phyloP scores from a whole-genome alignment of 306 rosid genomes.

The Cucurbita moschata region DNA sequence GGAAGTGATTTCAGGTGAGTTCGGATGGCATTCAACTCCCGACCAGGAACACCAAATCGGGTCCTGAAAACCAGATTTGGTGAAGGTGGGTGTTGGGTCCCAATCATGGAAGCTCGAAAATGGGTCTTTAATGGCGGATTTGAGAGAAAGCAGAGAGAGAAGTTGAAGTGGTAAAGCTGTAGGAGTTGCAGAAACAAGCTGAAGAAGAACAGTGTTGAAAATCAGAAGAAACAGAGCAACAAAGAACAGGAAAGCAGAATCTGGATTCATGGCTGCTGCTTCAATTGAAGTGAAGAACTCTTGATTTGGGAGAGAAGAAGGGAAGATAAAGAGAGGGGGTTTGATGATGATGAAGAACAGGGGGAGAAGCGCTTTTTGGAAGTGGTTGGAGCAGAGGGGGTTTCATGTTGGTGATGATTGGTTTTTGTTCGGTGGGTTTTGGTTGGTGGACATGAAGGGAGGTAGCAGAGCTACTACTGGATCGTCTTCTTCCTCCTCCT shows the following conservation, averaged over 20 bases:
- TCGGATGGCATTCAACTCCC: constrained; percentile 60
- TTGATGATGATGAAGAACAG: constrained; percentile 27
- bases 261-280: constrained; percentile 57
- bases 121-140: constrained; percentile 57
- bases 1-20: constrained; percentile 32
- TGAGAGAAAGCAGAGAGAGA: constrained; percentile 47
- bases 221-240: neutral
- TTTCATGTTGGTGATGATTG: constrained; percentile 51
- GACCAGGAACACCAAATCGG: constrained; percentile 85
- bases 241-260: constrained; percentile 19
- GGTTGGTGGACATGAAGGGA: constrained; percentile 40
- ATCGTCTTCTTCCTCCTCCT: neutral
- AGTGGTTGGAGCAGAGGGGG: constrained; percentile 82
- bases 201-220: constrained; percentile 25
- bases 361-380: constrained; percentile 54
- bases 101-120: constrained; percentile 52
- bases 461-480: neutral
- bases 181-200: constrained; percentile 26
- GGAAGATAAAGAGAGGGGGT: constrained; percentile 33
- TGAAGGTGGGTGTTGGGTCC: constrained; percentile 32
- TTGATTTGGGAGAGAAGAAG: constrained; percentile 26
- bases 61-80: constrained; percentile 23
- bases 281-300: constrained; percentile 5
- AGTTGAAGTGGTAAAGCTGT: constrained; percentile 38
- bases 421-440: constrained; percentile 60